Evolutionary conservation across 306 rosid species (phyloP).

Genomic region (Dryas drummondii): DNA sequence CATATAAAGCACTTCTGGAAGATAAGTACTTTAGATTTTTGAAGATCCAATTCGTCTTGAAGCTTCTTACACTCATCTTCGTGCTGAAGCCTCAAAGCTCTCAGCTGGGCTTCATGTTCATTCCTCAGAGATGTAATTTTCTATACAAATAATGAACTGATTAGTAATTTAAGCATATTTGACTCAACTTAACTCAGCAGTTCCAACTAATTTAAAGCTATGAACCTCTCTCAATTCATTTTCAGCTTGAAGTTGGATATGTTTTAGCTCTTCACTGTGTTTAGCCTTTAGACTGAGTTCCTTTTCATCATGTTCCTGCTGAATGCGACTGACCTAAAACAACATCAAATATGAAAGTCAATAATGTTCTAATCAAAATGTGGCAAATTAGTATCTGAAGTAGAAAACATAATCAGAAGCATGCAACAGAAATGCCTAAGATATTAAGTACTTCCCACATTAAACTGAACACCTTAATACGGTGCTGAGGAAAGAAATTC

Average conservation of each 20-base stretch:
- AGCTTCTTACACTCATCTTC: conserved; percentile 83
- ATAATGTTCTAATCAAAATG: conserved; percentile 12
- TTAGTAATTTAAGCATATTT: conserved; percentile 22
- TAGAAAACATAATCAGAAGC: conserved; percentile 2
- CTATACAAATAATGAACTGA: conserved; percentile 34
- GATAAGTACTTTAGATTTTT: conserved; percentile 73
- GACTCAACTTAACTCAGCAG: not conserved
- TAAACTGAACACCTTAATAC: not conserved
- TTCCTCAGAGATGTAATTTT: conserved; percentile 59
- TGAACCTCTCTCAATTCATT: conserved; percentile 74
- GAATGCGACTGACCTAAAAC: conserved; percentile 60
- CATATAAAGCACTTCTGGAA: conserved; percentile 22
- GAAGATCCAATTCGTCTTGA: conserved; percentile 85
- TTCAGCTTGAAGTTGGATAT: conserved; percentile 65
- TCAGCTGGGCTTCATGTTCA: conserved; percentile 79
- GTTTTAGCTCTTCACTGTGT: conserved; percentile 62
- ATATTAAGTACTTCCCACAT: not conserved
- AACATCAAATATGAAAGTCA: conserved; percentile 30
- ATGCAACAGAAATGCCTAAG: not conserved
- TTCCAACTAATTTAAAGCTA: conserved; percentile 11
- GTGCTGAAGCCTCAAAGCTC: conserved; percentile 69
- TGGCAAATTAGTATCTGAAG: not conserved
- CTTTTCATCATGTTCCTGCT: conserved; percentile 61
- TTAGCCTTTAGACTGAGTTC: conserved; percentile 51
- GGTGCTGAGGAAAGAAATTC: not conserved